Conservation (phyloP, 495 filamentous ascomycete species). For the Letharia lupina region DNA sequence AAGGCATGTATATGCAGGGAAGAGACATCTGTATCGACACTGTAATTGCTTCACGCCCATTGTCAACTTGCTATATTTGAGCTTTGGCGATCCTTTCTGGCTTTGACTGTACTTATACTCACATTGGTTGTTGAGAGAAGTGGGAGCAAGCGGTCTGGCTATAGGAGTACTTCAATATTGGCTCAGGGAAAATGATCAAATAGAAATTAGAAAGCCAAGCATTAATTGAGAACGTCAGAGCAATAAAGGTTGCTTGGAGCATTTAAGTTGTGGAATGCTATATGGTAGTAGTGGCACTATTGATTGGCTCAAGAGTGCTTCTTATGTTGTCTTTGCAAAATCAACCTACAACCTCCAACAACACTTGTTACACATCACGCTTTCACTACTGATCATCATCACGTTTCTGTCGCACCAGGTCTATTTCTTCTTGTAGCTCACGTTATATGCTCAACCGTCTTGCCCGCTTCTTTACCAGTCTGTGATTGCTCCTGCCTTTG, state of each 20-base stretch:
- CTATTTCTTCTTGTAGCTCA: not conserved
- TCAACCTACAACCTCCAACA: not conserved
- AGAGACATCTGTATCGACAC: not conserved
- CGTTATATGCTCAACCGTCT: not conserved
- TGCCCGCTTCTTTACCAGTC: not conserved
- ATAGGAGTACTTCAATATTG: not conserved
- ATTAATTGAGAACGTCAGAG: conserved; percentile 9
- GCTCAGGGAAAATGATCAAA: not conserved
- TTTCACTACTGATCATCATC: not conserved
- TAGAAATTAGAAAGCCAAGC: not conserved
- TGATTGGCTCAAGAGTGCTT: not conserved
- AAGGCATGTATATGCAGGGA: not conserved
- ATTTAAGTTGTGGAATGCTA: conserved; percentile 13
- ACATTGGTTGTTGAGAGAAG: not conserved
- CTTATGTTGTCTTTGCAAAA: not conserved
- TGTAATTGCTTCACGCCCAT: not conserved
- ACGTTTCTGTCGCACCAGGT: not conserved
- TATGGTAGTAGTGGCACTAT: not conserved
- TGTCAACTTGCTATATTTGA: not conserved
- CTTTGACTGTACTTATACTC: conserved; percentile 14
- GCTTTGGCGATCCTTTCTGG: not conserved
- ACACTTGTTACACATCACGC: conserved; percentile 4
- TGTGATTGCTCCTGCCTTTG: conserved; percentile 4
- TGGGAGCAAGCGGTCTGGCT: conserved; percentile 2
- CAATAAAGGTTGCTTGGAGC: not conserved